These are phyloP conservation scores for Macaranga tanarius DNA, from an alignment of 441 rosid species.

Conservation along the genomic window DNA sequence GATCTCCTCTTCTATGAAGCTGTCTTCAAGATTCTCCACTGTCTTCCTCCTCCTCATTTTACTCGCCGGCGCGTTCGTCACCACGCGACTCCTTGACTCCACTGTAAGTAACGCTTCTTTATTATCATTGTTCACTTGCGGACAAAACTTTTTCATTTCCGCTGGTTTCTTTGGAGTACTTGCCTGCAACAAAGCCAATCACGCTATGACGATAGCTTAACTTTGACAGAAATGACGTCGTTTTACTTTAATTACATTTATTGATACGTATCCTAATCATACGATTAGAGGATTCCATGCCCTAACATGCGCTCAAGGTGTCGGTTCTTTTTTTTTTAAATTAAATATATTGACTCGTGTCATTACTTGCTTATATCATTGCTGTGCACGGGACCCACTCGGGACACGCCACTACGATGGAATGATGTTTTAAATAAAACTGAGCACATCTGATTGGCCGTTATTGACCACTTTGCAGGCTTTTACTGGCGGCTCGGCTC, in stretches of 20 bases:
- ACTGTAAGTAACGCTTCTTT: constrained; percentile 26
- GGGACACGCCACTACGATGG: neutral
- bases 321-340: constrained; percentile 12
- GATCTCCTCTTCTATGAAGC: constrained; percentile 24
- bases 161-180: neutral
- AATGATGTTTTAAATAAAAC: neutral
- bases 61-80: constrained; percentile 49
- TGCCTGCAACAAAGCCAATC: neutral
- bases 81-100: constrained; percentile 43
- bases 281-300: neutral
- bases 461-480: constrained; percentile 22
- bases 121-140: neutral
- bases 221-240: no score
- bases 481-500: constrained; percentile 11
- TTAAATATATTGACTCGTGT: no score
- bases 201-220: neutral
- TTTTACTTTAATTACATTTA: no score
- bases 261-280: no score
- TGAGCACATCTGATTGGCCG: neutral
- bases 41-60: constrained; percentile 28
- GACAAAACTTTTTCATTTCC: neutral
- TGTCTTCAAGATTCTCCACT: constrained; percentile 30
- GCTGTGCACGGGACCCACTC: neutral
- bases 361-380: no score
- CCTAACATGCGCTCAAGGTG: constrained; percentile 10